Conservation (phyloP, 148 eudicot species). For the Fagopyrum esculentum region DNA sequence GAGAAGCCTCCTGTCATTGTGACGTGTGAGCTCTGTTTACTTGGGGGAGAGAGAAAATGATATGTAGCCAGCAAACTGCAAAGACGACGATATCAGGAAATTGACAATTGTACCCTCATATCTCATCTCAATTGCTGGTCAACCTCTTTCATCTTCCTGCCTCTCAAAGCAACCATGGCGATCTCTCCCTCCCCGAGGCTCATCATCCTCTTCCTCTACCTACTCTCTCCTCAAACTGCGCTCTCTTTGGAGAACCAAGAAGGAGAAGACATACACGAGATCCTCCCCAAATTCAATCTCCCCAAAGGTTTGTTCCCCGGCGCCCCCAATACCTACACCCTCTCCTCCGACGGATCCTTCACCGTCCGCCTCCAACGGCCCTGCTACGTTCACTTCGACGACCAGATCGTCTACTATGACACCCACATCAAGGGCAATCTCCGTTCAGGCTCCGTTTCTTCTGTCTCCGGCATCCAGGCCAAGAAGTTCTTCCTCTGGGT, state of each 20-base stretch:
- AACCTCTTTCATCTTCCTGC: not conserved
- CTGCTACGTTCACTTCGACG: constrained; percentile 62
- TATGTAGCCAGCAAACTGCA: too few relatives aligned
- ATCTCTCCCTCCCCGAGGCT: not conserved
- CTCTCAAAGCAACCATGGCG: constrained; percentile 15
- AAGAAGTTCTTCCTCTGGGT: constrained; percentile 68
- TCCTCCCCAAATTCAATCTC: constrained; percentile 55
- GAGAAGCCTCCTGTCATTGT: too few relatives aligned
- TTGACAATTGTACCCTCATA: constrained; percentile 2
- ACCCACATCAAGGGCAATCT: constrained; percentile 44
- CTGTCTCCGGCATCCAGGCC: constrained; percentile 72
- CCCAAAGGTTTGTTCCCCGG: constrained; percentile 65
- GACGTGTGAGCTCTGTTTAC: too few relatives aligned
- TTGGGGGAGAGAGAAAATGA: not conserved
- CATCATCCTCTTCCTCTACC: constrained; percentile 18
- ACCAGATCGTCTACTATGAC: constrained; percentile 59
- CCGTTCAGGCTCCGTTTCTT: constrained; percentile 41
- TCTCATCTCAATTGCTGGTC: not conserved
- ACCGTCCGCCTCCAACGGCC: constrained; percentile 33
- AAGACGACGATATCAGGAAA: not conserved
- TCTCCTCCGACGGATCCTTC: constrained; percentile 50
- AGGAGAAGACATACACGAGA: constrained; percentile 55
- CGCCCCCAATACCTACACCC: constrained; percentile 49
- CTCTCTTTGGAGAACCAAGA: not conserved
- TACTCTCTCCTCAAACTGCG: constrained; percentile 17